Evolutionary conservation across 2,329 filamentous ascomycete genomes (phyloP).

Genomic region (Paecilomyces fulvus): DNA sequence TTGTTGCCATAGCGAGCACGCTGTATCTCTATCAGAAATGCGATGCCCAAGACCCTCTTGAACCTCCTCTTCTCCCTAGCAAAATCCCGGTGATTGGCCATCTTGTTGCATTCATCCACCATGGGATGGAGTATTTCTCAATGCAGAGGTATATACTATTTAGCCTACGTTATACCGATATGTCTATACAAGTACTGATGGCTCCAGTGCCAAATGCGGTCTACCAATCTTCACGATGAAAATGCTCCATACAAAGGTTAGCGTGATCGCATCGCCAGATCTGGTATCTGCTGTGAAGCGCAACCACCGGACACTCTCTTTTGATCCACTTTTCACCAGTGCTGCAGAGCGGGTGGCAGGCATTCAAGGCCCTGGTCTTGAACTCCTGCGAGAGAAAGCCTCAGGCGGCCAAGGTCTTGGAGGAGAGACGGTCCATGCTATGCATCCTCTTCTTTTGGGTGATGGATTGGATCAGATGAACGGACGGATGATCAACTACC

Average conservation of each 20-base stretch:
- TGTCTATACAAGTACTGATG: not conserved
- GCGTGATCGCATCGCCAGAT: constrained; percentile 16
- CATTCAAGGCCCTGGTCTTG: constrained; percentile 9
- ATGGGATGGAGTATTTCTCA: constrained; percentile 4
- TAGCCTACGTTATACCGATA: not conserved
- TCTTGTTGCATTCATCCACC: constrained; percentile 2
- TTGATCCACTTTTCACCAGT: constrained; percentile 15
- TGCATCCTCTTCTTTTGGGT: constrained; percentile 16
- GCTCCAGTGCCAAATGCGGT: not conserved
- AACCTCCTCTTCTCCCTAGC: not conserved
- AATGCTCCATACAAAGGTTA: constrained; percentile 17
- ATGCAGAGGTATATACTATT: not conserved
- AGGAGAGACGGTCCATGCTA: constrained; percentile 11
- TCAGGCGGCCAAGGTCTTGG: constrained; percentile 13
- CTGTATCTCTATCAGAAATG: not conserved
- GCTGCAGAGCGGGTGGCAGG: constrained; percentile 12
- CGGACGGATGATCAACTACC: constrained; percentile 11
- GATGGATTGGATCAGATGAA: constrained; percentile 19
- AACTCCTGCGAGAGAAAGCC: constrained; percentile 12
- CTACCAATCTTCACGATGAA: constrained; percentile 15
- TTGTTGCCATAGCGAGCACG: not conserved
- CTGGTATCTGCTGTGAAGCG: constrained; percentile 16
- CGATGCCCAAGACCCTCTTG: not conserved
- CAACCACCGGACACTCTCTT: constrained; percentile 13
- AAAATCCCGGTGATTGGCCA: constrained; percentile 1